Evolutionary conservation across 768 basidiomycete species (phyloP).

Genomic region (Fistulinella prunicolor): DNA sequence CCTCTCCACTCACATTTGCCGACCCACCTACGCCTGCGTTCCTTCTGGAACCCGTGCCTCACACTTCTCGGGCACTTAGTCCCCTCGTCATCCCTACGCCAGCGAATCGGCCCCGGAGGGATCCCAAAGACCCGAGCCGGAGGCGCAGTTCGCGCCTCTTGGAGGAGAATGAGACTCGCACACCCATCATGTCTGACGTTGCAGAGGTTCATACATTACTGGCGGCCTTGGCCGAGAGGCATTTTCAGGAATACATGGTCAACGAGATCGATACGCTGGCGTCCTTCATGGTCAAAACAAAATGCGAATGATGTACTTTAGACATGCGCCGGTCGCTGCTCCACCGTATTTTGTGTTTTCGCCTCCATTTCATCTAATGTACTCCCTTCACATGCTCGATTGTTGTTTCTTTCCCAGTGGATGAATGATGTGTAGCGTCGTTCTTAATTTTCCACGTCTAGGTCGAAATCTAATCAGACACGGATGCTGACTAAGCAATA

Average conservation of each 20-base stretch:
- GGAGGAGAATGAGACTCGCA: slow-evolving; percentile 58
- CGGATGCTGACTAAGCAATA: slow-evolving; percentile 19
- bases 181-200: slow-evolving; percentile 68
- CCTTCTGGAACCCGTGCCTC: slow-evolving; percentile 49
- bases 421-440: too few relatives aligned
- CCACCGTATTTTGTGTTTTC: slow-evolving; percentile 7
- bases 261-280: slow-evolving; percentile 83
- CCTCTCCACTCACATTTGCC: slow-evolving; percentile 61
- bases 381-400: slow-evolving; percentile 8
- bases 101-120: slow-evolving; percentile 71
- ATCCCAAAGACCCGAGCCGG: slow-evolving; percentile 55
- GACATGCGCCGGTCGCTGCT: slow-evolving; percentile 18
- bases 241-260: slow-evolving; percentile 60
- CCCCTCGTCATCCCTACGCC: slow-evolving; percentile 48
- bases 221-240: slow-evolving; percentile 67
- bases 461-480: slow-evolving; percentile 27
- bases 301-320: slow-evolving; percentile 40
- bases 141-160: slow-evolving; percentile 69
- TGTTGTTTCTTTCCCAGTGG: neutral
- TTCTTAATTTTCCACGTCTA: too few relatives aligned
- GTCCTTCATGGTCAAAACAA: slow-evolving; percentile 74
- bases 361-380: slow-evolving; percentile 13
- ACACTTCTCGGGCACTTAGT: slow-evolving; percentile 49
- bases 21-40: slow-evolving; percentile 70
- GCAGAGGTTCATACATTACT: slow-evolving; percentile 64